Base-by-base conservation (phyloP, 2,329 filamentous ascomycete genomes). In the Alternaria sp. region DNA sequence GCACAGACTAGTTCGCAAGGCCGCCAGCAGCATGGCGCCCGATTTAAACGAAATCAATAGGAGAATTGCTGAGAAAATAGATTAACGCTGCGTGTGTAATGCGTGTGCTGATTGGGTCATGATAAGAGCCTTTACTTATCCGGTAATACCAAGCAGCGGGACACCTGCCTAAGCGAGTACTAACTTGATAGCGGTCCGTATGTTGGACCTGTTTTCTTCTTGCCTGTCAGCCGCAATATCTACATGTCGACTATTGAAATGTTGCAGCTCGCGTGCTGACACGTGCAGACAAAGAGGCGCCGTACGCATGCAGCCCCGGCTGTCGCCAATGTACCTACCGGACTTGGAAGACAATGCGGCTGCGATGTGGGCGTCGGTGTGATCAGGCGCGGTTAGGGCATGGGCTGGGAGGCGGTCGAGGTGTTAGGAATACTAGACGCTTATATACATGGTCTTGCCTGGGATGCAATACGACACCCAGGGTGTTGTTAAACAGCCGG, bases 121-220 rank as follows among this genome's bases (percentile, higher is more conserved):
- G 60, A 62, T 62, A 62, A 62, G 56, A 30, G n/a, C 17, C 55
- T 46, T 47, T 50, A 54, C 50, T 40, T 53, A 62, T 62, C 56
- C 44, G 60, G 56, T 47, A 47, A 59, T 49, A 59, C 56, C 56
- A 59, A 59, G 59, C 47, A 47, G 32, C 60, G 56, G 60, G 49
- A 54, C 56, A 58, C 17, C 50, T 59, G 56, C 60, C 60, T 62
- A 62, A 55, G 60, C 56, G 60, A 59, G 60, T 15, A 54, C 49
- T 49, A 59, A 55, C 44, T 36, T 50, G 60, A 62, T 59, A 62
- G 60, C 50, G 32, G 49, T 36, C 30, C 30, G 49, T 40, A 59
- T 26, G 40, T 17, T 8, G 56, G 19, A 50, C 26, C 43, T 53
- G 43, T 32, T 62, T 51, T 54, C 32, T 32, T 62, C 50, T 30